phyloP scores from a whole-genome alignment of 2,329 filamentous ascomycete species.

The Aureobasidium sp. region DNA sequence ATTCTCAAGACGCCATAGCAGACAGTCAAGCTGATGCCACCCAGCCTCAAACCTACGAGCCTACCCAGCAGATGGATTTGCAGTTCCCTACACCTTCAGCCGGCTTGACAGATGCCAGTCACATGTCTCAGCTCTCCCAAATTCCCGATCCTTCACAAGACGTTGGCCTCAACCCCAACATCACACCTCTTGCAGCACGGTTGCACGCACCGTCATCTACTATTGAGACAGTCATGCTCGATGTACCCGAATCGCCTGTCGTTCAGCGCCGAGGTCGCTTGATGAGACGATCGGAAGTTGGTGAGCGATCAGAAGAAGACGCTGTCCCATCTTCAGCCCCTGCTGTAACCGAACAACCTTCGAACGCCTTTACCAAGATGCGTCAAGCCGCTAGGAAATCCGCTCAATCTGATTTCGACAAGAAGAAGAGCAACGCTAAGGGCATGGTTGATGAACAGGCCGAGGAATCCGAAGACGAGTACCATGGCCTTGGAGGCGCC shows the following conservation, averaged over 20 bases:
- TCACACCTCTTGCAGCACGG: slow-evolving; percentile 26
- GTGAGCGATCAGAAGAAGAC: slow-evolving; percentile 42
- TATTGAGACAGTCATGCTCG: slow-evolving; percentile 58
- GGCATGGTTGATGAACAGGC: slow-evolving; percentile 88
- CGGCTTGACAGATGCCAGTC: slow-evolving; percentile 30
- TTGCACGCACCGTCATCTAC: slow-evolving; percentile 59
- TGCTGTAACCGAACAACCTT: slow-evolving; percentile 21
- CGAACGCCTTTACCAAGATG: slow-evolving; percentile 63
- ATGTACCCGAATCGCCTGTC: slow-evolving; percentile 58
- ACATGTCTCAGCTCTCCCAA: slow-evolving; percentile 55
- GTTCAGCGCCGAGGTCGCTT: slow-evolving; percentile 48
- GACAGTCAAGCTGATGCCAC: slow-evolving; percentile 17
- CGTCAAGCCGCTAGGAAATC: slow-evolving; percentile 52
- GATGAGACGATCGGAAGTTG: slow-evolving; percentile 32
- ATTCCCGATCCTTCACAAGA: slow-evolving; percentile 75
- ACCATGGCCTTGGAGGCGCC: slow-evolving; percentile 82
- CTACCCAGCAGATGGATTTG: slow-evolving; percentile 32
- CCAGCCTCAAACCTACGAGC: slow-evolving; percentile 19
- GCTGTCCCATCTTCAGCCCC: slow-evolving; percentile 23
- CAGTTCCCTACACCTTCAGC: slow-evolving; percentile 28
- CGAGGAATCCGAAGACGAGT: slow-evolving; percentile 97
- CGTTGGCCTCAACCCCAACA: slow-evolving; percentile 68
- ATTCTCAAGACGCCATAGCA: slow-evolving; percentile 31
- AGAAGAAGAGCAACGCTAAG: slow-evolving; percentile 79
- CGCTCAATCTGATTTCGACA: slow-evolving; percentile 62